These are phyloP conservation scores for Ophiostoma perfectum DNA, from an alignment of 2,329 filamentous ascomycete genomes.

Conservation along the genomic window DNA sequence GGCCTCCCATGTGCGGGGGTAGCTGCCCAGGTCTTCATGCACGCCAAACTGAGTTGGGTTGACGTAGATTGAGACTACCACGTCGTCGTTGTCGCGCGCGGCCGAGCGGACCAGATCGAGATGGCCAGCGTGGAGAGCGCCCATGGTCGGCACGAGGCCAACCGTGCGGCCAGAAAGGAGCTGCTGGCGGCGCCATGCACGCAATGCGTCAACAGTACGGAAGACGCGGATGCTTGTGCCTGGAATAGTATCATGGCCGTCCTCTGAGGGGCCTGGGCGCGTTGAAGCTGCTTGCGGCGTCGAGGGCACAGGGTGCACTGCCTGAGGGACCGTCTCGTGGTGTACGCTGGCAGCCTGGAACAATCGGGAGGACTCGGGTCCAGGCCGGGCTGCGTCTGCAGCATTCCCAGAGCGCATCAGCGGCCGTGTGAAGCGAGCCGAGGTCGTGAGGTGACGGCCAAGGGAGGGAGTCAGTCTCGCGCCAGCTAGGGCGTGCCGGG, in stretches of 20 bases:
- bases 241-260: conserved; percentile 44
- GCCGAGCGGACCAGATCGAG: conserved; percentile 78
- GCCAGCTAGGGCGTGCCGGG: not conserved
- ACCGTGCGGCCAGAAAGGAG: conserved; percentile 64
- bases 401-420: not conserved
- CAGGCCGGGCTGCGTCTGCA: not conserved
- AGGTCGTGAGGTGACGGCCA: not conserved
- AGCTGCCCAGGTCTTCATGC: conserved; percentile 79
- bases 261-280: conserved; percentile 29
- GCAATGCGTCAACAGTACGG: conserved; percentile 66
- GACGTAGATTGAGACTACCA: conserved; percentile 89
- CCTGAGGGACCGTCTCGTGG: not conserved
- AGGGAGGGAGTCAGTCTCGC: not conserved
- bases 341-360: not conserved
- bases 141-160: conserved; percentile 94
- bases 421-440: not conserved
- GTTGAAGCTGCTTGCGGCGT: not conserved
- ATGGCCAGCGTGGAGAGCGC: conserved; percentile 89
- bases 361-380: not conserved
- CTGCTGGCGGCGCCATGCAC: conserved; percentile 62
- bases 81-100: conserved; percentile 74
- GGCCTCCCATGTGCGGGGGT: conserved; percentile 81
- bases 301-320: not conserved
- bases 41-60: conserved; percentile 95
- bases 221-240: conserved; percentile 63